A percentile compares a stretch with the other conserved stretches of the same genome.
These are phyloP conservation scores for Cinnamomum micranthum DNA, from an alignment of 164 flowering plant species.

Conservation along the genomic window DNA sequence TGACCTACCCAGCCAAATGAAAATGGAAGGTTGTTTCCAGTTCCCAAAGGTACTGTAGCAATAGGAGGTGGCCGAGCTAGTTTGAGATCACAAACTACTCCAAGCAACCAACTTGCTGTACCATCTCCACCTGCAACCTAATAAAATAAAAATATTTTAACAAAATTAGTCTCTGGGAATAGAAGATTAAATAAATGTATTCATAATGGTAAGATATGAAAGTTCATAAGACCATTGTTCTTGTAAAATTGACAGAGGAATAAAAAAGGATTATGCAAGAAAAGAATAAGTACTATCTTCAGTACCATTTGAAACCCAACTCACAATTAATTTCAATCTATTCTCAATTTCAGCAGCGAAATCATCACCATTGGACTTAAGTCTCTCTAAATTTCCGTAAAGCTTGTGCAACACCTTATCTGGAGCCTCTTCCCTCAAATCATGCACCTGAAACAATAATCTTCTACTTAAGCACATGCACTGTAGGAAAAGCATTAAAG, in stretches of 20 bases:
- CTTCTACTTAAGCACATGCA: not conserved
- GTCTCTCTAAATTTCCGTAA: constrained; percentile 51
- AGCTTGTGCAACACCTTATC: constrained; percentile 58
- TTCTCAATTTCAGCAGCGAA: constrained; percentile 46
- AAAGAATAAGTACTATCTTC: not conserved
- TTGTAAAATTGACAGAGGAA: not conserved
- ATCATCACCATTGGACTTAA: constrained; percentile 36
- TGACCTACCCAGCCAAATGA: constrained; percentile 86
- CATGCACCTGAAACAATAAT: constrained; percentile 54
- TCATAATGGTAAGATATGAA: not conserved
- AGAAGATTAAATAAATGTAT: not conserved
- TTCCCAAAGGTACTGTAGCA: constrained; percentile 94
- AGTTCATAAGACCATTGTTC: not conserved
- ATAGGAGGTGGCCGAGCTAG: constrained; percentile 72
- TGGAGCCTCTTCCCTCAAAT: constrained; percentile 62
- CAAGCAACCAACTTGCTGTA: constrained; percentile 92
- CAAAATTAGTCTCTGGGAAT: not conserved
- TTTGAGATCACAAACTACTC: constrained; percentile 86
- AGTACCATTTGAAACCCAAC: constrained; percentile 20
- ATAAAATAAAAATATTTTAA: constrained; percentile 4
- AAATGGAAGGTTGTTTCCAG: constrained; percentile 89
- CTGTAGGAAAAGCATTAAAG: not conserved
- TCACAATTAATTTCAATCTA: constrained; percentile 67
- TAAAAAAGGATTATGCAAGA: not conserved
- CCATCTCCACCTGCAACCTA: constrained; percentile 99